These are phyloP conservation scores for Rubus idaeus DNA, from an alignment of 306 rosid genomes.

Conservation along the genomic window DNA sequence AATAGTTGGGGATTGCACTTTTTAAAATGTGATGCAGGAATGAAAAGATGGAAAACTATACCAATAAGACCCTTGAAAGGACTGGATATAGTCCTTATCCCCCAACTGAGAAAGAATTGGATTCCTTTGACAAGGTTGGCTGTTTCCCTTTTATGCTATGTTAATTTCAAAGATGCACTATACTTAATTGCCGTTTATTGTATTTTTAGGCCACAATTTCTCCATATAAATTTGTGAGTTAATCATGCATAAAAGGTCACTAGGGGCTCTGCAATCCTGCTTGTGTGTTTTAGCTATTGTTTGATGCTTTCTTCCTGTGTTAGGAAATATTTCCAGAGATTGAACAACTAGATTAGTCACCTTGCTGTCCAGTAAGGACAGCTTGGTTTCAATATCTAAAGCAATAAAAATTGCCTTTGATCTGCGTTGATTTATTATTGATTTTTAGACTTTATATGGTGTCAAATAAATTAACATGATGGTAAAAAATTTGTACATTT, in stretches of 20 bases:
- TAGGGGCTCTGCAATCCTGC: neutral
- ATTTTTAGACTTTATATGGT: neutral
- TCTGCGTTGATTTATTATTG: neutral
- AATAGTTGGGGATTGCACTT: neutral
- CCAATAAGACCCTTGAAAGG: conserved; percentile 35
- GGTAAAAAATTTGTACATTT: neutral
- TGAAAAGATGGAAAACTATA: conserved; percentile 39
- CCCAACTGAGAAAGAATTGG: conserved; percentile 48
- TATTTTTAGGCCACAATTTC: neutral
- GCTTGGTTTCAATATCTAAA: neutral
- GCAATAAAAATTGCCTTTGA: neutral
- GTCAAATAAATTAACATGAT: conserved; percentile 1
- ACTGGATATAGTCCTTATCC: conserved; percentile 40
- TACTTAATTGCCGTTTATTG: neutral
- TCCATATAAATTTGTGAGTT: conserved; percentile 1
- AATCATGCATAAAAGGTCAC: neutral
- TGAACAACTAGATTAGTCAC: neutral
- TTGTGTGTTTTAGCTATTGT: conserved; percentile 6
- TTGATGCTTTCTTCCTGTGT: neutral
- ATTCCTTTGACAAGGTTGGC: conserved; percentile 84
- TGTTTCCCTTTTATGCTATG: conserved; percentile 17
- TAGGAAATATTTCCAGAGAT: neutral
- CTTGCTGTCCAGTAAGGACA: neutral
- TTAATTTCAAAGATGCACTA: neutral
- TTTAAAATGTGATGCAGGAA: conserved; percentile 65